A percentile compares a stretch with the other conserved stretches of the same genome.
Conservation (phyloP, 2,329 filamentous ascomycete species). For the Fusarium newnesense region DNA sequence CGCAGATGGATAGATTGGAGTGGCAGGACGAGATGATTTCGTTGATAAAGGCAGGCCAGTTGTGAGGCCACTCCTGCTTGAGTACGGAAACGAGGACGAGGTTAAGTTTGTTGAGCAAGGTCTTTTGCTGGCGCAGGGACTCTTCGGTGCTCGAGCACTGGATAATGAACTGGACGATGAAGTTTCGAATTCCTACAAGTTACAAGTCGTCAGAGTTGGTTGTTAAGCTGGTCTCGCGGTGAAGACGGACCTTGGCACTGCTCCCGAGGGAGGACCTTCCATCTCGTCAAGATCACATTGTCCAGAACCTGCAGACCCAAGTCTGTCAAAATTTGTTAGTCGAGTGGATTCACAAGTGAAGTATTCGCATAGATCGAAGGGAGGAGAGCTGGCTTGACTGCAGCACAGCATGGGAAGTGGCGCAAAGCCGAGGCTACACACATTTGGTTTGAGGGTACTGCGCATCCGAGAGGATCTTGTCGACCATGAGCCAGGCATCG, state of each 20-base stretch:
- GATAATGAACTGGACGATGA: conserved; percentile 98
- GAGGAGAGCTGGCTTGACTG: not conserved
- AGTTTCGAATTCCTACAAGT: conserved; percentile 89
- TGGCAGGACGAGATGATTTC: conserved; percentile 98
- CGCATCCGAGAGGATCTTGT: conserved; percentile 94
- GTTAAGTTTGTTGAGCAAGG: conserved; percentile 97
- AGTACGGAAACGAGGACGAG: conserved; percentile 96
- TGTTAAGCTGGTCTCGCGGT: not conserved
- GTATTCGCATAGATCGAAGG: not conserved
- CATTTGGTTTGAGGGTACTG: conserved; percentile 97
- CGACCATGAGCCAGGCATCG: conserved; percentile 96
- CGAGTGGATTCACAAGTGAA: conserved; percentile 9
- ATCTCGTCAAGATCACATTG: conserved; percentile 98
- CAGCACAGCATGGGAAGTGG: conserved; percentile 10
- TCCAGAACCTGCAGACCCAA: conserved; percentile 96
- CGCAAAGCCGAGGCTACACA: conserved; percentile 57
- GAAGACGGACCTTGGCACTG: conserved; percentile 81
- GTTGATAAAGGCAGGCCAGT: conserved; percentile 99
- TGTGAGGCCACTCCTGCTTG: conserved; percentile 99
- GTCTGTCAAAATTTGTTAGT: conserved; percentile 63
- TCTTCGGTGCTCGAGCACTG: conserved; percentile 92
- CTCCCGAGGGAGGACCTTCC: conserved; percentile 96
- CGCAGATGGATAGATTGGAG: conserved; percentile 95
- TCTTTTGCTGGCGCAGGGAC: conserved; percentile 82
- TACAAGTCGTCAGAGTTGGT: conserved; percentile 22